Conservation (phyloP, 179 eudicot species). For the Carnegiea gigantea region DNA sequence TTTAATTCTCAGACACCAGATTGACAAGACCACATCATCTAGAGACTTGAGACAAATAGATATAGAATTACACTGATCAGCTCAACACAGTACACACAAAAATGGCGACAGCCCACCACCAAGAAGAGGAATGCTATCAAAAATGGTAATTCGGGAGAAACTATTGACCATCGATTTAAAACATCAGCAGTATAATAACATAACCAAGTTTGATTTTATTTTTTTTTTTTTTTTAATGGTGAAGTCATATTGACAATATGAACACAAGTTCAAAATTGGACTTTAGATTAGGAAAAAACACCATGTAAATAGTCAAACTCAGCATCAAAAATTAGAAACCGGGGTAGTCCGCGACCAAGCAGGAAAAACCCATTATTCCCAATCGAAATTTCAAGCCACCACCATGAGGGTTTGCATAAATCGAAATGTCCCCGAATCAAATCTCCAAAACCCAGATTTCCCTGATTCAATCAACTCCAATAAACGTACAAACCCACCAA, state of each 20-base stretch:
- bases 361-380: not conserved
- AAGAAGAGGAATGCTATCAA: not conserved
- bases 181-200: not conserved
- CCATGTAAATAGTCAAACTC: not conserved
- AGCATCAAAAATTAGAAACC: not conserved
- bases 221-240: not conserved
- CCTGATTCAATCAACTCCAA: constrained; percentile 10
- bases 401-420: not conserved
- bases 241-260: not conserved
- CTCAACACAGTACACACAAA: not conserved
- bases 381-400: constrained; percentile 13
- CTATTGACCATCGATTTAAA: too few relatives aligned
- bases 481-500: not conserved
- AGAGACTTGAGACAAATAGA: not conserved
- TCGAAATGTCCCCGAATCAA: not conserved
- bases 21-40: not conserved
- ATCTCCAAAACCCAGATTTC: not conserved
- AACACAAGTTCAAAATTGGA: not conserved
- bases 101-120: not conserved
- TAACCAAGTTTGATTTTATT: not conserved
- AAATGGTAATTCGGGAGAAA: not conserved
- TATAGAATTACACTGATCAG: not conserved
- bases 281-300: not conserved
- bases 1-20: not conserved
- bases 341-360: not conserved